A percentile compares a stretch with the other conserved stretches of the same genome.
These are phyloP conservation scores for Pythium sukuiense DNA, from an alignment of 352 stramenopile genomes.

Conservation along the genomic window DNA sequence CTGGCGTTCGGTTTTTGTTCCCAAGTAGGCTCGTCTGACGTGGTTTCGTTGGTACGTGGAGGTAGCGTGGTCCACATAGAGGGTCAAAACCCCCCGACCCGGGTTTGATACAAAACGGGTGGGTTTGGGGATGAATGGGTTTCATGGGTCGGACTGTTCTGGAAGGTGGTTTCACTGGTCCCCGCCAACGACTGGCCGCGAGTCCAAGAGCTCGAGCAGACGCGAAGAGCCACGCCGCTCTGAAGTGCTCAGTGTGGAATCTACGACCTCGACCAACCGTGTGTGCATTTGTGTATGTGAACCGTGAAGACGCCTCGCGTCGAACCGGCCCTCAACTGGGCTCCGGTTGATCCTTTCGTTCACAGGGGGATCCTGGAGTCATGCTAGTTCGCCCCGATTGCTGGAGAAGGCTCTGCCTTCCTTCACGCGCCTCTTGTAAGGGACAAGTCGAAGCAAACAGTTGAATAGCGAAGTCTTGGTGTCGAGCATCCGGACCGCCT, in stretches of 20 bases:
- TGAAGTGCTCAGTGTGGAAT: neutral
- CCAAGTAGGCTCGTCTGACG: neutral
- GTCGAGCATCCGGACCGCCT: slow-evolving; percentile 82
- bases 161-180: slow-evolving; percentile 1
- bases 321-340: slow-evolving; percentile 55
- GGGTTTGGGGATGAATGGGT: neutral
- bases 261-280: neutral
- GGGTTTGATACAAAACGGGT: neutral
- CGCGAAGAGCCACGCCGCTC: neutral
- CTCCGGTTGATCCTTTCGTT: slow-evolving; percentile 78
- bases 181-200: slow-evolving; percentile 1
- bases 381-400: slow-evolving; percentile 81
- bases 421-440: slow-evolving; percentile 53
- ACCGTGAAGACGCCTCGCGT: neutral
- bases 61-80: slow-evolving; percentile 3
- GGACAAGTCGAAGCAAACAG: slow-evolving; percentile 90
- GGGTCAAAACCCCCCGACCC: neutral
- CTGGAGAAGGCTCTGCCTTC: slow-evolving; percentile 21
- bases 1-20: neutral
- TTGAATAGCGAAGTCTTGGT: slow-evolving; percentile 89
- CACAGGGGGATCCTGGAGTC: slow-evolving; percentile 85
- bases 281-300: slow-evolving; percentile 6
- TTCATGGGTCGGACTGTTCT: neutral
- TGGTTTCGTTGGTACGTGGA: slow-evolving; percentile 2
- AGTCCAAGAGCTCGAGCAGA: neutral